Conservation (phyloP, 2,329 filamentous ascomycete genomes). For the Colletotrichum lini region DNA sequence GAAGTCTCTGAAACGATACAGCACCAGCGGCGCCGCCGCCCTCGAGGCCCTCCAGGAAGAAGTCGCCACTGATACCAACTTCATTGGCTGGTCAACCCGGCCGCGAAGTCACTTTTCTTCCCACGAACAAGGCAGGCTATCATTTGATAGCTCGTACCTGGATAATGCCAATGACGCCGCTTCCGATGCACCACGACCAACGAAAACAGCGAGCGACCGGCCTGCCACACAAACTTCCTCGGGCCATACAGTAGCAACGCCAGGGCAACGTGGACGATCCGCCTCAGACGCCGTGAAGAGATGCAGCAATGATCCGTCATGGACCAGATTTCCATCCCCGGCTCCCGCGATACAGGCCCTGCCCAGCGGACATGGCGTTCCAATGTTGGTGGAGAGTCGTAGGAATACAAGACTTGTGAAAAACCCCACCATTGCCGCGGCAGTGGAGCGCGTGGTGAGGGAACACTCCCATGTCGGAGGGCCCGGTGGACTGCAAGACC, state of each 20-base stretch:
- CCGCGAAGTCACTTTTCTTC: conserved; percentile 11
- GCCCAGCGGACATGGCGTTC: not conserved
- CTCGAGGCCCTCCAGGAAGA: conserved; percentile 46
- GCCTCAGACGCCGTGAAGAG: not conserved
- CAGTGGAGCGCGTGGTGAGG: conserved; percentile 6
- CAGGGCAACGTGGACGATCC: not conserved
- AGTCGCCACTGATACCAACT: conserved; percentile 42
- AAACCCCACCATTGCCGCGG: conserved; percentile 2
- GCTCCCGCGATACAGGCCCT: not conserved
- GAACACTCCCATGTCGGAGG: conserved; percentile 4
- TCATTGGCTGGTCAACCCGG: conserved; percentile 46
- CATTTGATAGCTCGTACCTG: conserved; percentile 16
- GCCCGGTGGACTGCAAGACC: not conserved
- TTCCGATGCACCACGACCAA: conserved; percentile 28
- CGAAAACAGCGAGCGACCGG: conserved; percentile 15
- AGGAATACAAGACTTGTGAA: not conserved
- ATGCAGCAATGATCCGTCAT: conserved; percentile 3
- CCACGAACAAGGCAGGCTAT: conserved; percentile 6
- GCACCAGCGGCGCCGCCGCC: conserved; percentile 38
- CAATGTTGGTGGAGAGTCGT: not conserved
- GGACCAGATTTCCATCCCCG: conserved; percentile 10
- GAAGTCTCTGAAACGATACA: conserved; percentile 56
- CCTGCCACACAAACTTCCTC: not conserved
- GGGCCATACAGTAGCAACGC: not conserved
- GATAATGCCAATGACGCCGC: conserved; percentile 20